phyloP scores from a whole-genome alignment of 1,284 basidiomycete species.

The Malassezia nana region DNA sequence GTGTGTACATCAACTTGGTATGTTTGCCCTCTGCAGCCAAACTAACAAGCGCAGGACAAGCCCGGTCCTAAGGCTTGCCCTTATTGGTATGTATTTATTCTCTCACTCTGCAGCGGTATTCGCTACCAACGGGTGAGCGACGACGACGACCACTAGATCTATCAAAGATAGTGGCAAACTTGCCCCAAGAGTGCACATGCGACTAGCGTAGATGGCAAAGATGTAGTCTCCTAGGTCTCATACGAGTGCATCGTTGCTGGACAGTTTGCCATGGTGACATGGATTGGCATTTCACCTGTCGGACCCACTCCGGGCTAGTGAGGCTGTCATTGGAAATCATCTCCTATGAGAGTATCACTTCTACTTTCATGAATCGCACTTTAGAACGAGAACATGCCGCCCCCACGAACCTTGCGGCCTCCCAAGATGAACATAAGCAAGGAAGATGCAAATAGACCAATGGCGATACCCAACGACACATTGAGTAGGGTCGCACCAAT shows the following conservation, averaged over 20 bases:
- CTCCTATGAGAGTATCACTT: too few species aligned
- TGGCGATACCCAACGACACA: slow-evolving; percentile 42
- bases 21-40: not conserved
- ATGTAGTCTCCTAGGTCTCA: too few species aligned
- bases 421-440: slow-evolving; percentile 38
- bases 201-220: not conserved
- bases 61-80: slow-evolving; percentile 37
- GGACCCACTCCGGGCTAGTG: too few species aligned
- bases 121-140: slow-evolving; percentile 16
- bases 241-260: too few species aligned
- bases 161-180: not conserved
- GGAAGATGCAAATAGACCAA: slow-evolving; percentile 42
- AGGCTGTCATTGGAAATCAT: too few species aligned
- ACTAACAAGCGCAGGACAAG: slow-evolving; percentile 46
- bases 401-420: slow-evolving; percentile 31
- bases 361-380: not conserved
- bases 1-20: slow-evolving; percentile 79
- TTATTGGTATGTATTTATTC: slow-evolving; percentile 22
- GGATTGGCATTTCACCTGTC: too few species aligned
- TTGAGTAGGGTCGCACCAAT: slow-evolving; percentile 33
- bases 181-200: not conserved
- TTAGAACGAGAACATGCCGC: slow-evolving; percentile 41
- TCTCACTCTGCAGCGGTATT: slow-evolving; percentile 10
- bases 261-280: too few species aligned
- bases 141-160: slow-evolving; percentile 1